Evolutionary conservation across 2,329 filamentous ascomycete species (phyloP).

Genomic region (Pyricularia grisea): DNA sequence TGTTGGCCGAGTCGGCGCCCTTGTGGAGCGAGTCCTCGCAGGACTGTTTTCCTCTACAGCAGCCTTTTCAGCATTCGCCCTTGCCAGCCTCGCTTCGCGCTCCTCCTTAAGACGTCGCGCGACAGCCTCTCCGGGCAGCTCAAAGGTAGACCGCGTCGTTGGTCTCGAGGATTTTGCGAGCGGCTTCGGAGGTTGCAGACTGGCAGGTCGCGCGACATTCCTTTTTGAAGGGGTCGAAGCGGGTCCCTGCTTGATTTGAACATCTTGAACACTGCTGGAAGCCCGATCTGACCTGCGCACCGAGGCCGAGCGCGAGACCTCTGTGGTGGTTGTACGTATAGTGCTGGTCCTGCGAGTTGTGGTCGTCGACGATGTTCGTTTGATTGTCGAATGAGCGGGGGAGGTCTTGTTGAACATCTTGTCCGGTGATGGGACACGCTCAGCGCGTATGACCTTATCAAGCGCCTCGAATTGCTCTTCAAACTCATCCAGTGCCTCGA

Average conservation of each 20-base stretch:
- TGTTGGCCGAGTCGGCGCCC: conserved; percentile 39
- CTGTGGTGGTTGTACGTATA: conserved; percentile 25
- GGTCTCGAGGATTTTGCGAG: conserved; percentile 43
- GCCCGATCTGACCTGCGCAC: conserved; percentile 26
- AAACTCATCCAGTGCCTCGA: conserved; percentile 51
- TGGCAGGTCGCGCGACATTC: conserved; percentile 24
- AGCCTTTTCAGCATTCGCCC: conserved; percentile 18
- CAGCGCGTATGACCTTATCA: conserved; percentile 25
- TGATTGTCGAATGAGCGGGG: conserved; percentile 6
- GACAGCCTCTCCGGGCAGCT: conserved; percentile 54
- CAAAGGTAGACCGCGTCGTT: conserved; percentile 45
- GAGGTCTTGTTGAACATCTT: conserved; percentile 14
- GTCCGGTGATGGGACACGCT: conserved; percentile 21
- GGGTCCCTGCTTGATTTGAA: background rate
- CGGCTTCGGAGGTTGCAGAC: conserved; percentile 35
- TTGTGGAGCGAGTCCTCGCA: conserved; percentile 35
- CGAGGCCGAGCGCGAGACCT: conserved; percentile 20
- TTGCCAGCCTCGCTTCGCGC: conserved; percentile 42
- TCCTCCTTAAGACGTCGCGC: conserved; percentile 48
- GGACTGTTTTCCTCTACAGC: conserved; percentile 8
- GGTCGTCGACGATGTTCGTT: conserved; percentile 10
- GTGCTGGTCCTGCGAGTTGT: conserved; percentile 22
- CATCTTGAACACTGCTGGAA: conserved; percentile 26
- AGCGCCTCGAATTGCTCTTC: conserved; percentile 53
- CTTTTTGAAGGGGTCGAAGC: conserved; percentile 14